These are phyloP conservation scores for Xylaria sp. DNA, from an alignment of 2,329 filamentous ascomycete species.

Conservation along the genomic window DNA sequence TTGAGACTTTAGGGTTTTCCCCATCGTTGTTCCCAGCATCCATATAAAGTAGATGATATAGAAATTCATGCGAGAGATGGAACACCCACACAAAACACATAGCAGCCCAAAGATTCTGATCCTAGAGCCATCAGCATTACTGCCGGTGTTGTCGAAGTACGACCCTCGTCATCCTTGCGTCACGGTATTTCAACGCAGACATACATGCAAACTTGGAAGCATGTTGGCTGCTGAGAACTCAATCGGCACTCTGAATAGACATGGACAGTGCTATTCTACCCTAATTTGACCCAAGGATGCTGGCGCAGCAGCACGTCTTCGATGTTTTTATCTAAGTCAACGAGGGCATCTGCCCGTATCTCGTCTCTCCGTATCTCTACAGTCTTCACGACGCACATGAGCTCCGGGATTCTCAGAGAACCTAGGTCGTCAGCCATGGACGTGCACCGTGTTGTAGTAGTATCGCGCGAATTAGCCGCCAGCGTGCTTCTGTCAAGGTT, in stretches of 20 bases:
- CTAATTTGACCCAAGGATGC: constrained; percentile 29
- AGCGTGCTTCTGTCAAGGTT: constrained; percentile 27
- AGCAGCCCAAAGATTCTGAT: too few relatives aligned
- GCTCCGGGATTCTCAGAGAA: neutral
- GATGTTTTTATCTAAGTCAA: constrained; percentile 24
- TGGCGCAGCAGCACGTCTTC: constrained; percentile 30
- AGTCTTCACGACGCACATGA: constrained; percentile 20
- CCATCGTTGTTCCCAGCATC: too few relatives aligned
- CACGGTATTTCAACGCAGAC: neutral
- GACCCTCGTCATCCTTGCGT: neutral
- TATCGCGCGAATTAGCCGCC: constrained; percentile 12
- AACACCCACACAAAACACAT: too few relatives aligned
- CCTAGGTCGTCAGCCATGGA: neutral
- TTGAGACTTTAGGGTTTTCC: too few relatives aligned
- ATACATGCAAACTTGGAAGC: neutral
- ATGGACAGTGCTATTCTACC: constrained; percentile 2
- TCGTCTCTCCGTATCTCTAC: constrained; percentile 31
- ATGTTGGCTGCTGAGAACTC: neutral
- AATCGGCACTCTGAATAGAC: neutral
- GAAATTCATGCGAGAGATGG: too few relatives aligned
- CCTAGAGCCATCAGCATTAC: too few relatives aligned
- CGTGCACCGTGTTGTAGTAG: constrained; percentile 21
- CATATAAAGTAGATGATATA: too few relatives aligned
- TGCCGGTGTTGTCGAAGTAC: neutral
- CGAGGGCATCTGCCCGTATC: constrained; percentile 10